Evolutionary conservation across 768 basidiomycete genomes (phyloP), one percentile per base, ranked within the genome.

Genomic region (Leucocoprinus sp.): DNA sequence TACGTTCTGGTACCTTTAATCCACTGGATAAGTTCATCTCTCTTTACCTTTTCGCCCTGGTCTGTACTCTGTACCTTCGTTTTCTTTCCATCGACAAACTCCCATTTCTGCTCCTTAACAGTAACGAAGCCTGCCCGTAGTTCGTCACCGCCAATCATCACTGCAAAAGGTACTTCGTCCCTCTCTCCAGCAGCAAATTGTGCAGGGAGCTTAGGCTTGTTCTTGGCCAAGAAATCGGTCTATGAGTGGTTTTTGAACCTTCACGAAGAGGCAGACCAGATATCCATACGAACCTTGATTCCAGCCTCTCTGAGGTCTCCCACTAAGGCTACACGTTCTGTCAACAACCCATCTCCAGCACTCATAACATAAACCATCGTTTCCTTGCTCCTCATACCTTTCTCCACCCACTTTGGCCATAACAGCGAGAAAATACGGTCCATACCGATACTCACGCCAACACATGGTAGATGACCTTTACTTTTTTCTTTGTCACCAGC

Each of bases 351-450:
- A 57, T 92, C 91, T 5, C 93, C 93, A 26, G 92, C 81, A 18
- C 84, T 81, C 70, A 98, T 82, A 37, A 98, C 90, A 63, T 84
- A 99, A 18, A 84, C 93, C 75, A 96, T 85, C 35, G 92, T 95
- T 59, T 86, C 73, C 68, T 95, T 98, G 43, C 78, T 82, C 59
- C 91, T 70, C 66, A 80, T 82, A 1, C 87, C 82, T 52, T 72
- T 74, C 57, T 84, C 86, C 8, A 78, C 72, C 80, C 87, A 91
- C 62, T 81, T 87, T 34, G 85, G 84, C 81, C 89, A 89, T 50
- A 97, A 63, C 51, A 99, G 69, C 15, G 90, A 85, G 55, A 96
- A 98, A 44, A 99, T 82, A 17, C 95, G 68, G 64, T 99, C 96
- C 51, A 98, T 71, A 11, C 95, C 96, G 52, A 98, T 84, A 52